phyloP scores from a whole-genome alignment of 2,329 filamentous ascomycete genomes.

The Aureobasidium sp. region DNA sequence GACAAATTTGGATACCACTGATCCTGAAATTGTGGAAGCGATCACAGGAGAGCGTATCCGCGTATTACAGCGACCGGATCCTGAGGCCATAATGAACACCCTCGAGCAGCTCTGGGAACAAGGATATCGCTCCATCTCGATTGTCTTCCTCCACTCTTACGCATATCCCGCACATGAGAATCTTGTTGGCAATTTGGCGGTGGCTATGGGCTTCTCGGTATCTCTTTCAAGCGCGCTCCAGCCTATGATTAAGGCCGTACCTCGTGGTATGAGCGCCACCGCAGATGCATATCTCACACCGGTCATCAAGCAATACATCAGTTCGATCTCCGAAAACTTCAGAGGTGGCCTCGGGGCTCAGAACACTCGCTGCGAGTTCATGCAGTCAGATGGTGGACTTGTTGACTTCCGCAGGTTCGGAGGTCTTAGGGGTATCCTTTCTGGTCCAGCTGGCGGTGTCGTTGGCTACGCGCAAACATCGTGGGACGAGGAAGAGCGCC shows the following conservation, averaged over 20 bases:
- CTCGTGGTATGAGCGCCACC: constrained; percentile 13
- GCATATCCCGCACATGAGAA: constrained; percentile 26
- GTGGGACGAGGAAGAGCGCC: constrained; percentile 47
- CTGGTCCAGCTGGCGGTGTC: constrained; percentile 29
- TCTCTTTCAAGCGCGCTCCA: constrained; percentile 21
- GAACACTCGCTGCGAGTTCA: constrained; percentile 26
- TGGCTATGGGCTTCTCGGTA: constrained; percentile 23
- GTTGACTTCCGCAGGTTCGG: constrained; percentile 21
- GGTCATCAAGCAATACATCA: constrained; percentile 14
- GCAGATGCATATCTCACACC: constrained; percentile 17
- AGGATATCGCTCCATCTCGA: constrained; percentile 29
- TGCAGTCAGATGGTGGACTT: constrained; percentile 27
- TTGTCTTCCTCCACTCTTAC: constrained; percentile 28
- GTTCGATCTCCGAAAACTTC: constrained; percentile 15
- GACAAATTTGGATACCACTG: constrained; percentile 10
- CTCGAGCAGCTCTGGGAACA: constrained; percentile 22
- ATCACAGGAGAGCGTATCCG: constrained; percentile 23
- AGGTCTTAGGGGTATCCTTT: constrained; percentile 24
- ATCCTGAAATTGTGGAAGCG: constrained; percentile 16
- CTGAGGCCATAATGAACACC: constrained; percentile 8
- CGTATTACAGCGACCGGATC: constrained; percentile 19
- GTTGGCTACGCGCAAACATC: constrained; percentile 26
- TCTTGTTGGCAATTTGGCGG: constrained; percentile 21
- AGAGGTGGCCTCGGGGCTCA: constrained; percentile 14
- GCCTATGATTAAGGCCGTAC: constrained; percentile 16